Evolutionary conservation across 495 filamentous ascomycete genomes (phyloP).

Genomic region (Evernia prunastri): DNA sequence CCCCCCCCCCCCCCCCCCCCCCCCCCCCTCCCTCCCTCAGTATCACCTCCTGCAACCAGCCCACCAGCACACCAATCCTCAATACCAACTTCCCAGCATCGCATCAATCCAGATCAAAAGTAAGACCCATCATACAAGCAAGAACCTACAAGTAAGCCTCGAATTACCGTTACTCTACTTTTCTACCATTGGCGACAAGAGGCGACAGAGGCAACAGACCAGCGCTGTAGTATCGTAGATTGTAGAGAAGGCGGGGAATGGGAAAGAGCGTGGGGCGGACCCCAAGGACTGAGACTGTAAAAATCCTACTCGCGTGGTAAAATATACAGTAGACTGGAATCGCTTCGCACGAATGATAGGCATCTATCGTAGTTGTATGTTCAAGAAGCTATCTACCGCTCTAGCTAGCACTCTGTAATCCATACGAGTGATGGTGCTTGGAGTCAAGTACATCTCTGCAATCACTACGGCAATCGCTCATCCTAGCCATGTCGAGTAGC

Average conservation of each 20-base stretch:
- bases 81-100: too few species aligned
- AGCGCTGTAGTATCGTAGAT: too few species aligned
- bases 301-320: neutral
- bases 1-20: too few species aligned
- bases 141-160: too few species aligned
- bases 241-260: neutral
- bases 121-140: too few species aligned
- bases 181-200: too few species aligned
- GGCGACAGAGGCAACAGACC: too few species aligned
- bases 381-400: constrained; percentile 11
- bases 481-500: neutral
- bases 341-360: neutral
- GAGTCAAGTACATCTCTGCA: constrained; percentile 11
- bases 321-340: neutral
- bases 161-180: too few species aligned
- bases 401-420: constrained; percentile 8
- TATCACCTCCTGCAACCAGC: too few species aligned
- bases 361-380: constrained; percentile 7
- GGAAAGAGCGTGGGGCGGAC: neutral
- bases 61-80: too few species aligned
- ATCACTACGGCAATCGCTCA: neutral
- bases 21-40: too few species aligned
- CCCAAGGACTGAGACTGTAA: neutral
- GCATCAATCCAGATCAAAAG: too few species aligned
- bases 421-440: neutral